phyloP scores from a whole-genome alignment of 2,329 filamentous ascomycete genomes.

The Claviceps sp. region DNA sequence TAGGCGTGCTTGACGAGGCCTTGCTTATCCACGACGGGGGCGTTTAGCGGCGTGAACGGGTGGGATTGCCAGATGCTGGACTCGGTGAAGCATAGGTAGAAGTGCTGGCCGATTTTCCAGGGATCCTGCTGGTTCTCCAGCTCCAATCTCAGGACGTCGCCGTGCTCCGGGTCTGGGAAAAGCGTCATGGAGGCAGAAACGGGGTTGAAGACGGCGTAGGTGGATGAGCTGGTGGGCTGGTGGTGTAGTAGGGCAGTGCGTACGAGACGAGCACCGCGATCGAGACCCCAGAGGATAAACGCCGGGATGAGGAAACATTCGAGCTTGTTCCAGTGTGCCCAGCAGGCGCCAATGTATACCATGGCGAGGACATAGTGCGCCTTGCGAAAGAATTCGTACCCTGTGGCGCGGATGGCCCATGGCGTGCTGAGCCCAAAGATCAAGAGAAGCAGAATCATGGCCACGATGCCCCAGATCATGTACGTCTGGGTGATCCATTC shows the following conservation, averaged over 20 bases:
- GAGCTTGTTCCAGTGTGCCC: conserved; percentile 59
- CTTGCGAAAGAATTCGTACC: conserved; percentile 69
- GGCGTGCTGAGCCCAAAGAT: conserved; percentile 45
- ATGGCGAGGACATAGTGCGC: conserved; percentile 60
- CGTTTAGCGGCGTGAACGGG: conserved; percentile 51
- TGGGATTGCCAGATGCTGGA: conserved; percentile 60
- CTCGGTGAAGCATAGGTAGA: conserved; percentile 55
- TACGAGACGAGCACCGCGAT: conserved; percentile 44
- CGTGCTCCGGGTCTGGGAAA: conserved; percentile 43
- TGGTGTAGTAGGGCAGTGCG: conserved; percentile 49
- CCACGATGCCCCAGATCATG: conserved; percentile 61
- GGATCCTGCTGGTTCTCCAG: conserved; percentile 46
- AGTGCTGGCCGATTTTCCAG: conserved; percentile 58
- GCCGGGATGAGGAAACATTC: conserved; percentile 56
- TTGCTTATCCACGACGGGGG: conserved; percentile 27
- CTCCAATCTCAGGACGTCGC: conserved; percentile 52
- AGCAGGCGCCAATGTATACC: conserved; percentile 62
- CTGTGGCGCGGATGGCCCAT: conserved; percentile 48
- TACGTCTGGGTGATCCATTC: conserved; percentile 51
- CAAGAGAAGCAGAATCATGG: conserved; percentile 48
- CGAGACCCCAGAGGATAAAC: conserved; percentile 50
- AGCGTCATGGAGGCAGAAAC: conserved; percentile 30
- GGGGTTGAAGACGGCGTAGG: conserved; percentile 36
- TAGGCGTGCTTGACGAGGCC: conserved; percentile 38
- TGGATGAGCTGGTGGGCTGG: conserved; percentile 26